Conservation (phyloP, 345 rosid genomes). For the Moricandia moricandioides region DNA sequence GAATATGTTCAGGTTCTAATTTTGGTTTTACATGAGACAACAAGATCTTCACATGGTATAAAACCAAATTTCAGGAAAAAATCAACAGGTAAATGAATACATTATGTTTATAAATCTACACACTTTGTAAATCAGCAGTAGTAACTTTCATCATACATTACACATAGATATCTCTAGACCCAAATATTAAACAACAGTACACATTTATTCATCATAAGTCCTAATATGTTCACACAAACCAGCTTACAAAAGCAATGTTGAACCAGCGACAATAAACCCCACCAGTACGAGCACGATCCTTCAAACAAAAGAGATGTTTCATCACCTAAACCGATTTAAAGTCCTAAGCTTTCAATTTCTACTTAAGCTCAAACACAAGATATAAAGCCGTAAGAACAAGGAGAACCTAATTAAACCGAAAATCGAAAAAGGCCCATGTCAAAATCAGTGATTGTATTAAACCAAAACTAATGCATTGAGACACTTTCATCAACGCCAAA, state of each 20-base stretch:
- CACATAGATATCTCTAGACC: slow-evolving; percentile 27
- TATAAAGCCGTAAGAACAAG: too few relatives aligned
- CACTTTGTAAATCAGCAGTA: slow-evolving; percentile 11
- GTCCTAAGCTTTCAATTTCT: too few relatives aligned
- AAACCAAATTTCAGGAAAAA: background rate
- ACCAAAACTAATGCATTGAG: slow-evolving; percentile 11
- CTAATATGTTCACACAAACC: slow-evolving; percentile 33
- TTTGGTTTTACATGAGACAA: background rate
- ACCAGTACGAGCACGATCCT: slow-evolving; percentile 9
- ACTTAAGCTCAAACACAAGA: too few relatives aligned
- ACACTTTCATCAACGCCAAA: background rate
- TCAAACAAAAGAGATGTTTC: background rate
- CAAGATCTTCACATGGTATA: background rate
- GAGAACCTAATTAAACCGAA: too few relatives aligned
- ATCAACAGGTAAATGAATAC: background rate
- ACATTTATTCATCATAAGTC: slow-evolving; percentile 29
- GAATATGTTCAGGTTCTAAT: background rate
- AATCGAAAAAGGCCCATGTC: too few relatives aligned
- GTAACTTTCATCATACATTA: slow-evolving; percentile 21
- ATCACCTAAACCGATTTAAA: too few relatives aligned
- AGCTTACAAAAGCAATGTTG: slow-evolving; percentile 16
- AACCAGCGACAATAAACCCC: slow-evolving; percentile 32
- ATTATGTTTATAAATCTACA: background rate
- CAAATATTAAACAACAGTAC: background rate
- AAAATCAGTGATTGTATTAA: too few relatives aligned